Evolutionary conservation across 192 early-diverging fungal genomes (phyloP).

Genomic region (Entomortierella beljakovae): DNA sequence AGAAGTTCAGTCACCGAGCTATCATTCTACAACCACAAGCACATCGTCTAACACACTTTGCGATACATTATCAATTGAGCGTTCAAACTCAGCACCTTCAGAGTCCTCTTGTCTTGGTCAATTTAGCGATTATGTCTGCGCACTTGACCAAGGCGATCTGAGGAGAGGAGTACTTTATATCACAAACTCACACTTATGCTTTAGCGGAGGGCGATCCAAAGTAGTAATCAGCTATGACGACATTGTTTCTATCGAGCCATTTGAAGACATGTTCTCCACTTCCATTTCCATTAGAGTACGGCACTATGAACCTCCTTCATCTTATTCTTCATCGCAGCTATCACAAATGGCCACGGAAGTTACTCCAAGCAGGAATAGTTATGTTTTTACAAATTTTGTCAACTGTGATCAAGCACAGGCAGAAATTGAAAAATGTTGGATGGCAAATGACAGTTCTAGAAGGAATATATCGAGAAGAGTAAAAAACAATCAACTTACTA

Average conservation of each 20-base stretch:
- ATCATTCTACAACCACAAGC: neutral
- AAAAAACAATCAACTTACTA: neutral
- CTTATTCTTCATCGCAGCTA: neutral
- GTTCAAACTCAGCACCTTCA: neutral
- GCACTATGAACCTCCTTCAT: neutral
- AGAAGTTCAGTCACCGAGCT: neutral
- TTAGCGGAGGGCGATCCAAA: constrained; percentile 62
- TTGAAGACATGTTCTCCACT: constrained; percentile 61
- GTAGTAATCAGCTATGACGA: constrained; percentile 60
- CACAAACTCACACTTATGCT: constrained; percentile 59
- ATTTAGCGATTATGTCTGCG: constrained; percentile 40
- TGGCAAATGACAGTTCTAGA: neutral
- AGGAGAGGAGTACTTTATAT: constrained; percentile 63
- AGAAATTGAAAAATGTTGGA: constrained; percentile 41
- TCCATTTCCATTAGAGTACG: constrained; percentile 57
- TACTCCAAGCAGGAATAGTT: constrained; percentile 26
- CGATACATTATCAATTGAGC: neutral
- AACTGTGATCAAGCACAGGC: constrained; percentile 55
- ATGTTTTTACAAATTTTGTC: constrained; percentile 59
- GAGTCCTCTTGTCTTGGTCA: constrained; percentile 3
- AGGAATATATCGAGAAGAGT: neutral
- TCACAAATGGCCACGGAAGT: neutral
- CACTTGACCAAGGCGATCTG: constrained; percentile 64
- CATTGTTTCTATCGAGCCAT: constrained; percentile 55
- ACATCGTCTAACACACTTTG: constrained; percentile 1